Evolutionary conservation across 306 rosid species (phyloP), one percentile per base, ranked within the genome.

Genomic region (Begonia loranthoides): DNA sequence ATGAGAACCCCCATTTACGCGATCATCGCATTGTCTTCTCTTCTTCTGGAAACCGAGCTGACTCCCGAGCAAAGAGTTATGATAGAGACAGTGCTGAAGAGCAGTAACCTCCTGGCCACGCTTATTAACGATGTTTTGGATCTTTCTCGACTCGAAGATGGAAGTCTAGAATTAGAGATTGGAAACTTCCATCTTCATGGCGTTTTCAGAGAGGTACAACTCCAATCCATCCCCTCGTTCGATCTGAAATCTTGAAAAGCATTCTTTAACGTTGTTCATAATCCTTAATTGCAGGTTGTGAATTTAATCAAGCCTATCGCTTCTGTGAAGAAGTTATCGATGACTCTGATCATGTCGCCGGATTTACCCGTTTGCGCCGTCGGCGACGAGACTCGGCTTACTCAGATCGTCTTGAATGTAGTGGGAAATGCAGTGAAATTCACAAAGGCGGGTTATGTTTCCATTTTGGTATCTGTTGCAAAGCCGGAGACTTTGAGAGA

Each of bases 1-100:
- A 86, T 86, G 95, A 74, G 93, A 69, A 86, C 95, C 0, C 95
- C 95, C 38, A 82, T 86, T 93, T 85, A 82, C 55, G 93, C 95
- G 57, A 68, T 82, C 56, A 77, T 86, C 58, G 87, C 95, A 13
- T 28, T 82, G 70, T 77, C 95, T 1, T 87, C 95, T 15, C 86
- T 86, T 64, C 93, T 86, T 43, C 68, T 86, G 52, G 95, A 86
- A 72, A 82, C 88, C 1, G 93, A 86, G 24, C 71, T 86, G 52
- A 74, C 74, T 49, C 88, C 86, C 11, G 95, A 86, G 62, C 83
- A 79, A 58, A 82, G 95, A 71, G 76, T 70, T 61, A 79, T 82
- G 83, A 72, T 79, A 58, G 95, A 86, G 76, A 76, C 93, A 13
- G 74, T 79, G 48, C 71, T 86, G 66, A 86, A 77, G 74, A 77